Evolutionary conservation across 805 yeast genomes (phyloP).

Genomic region (Myxozyma lipomycoides): DNA sequence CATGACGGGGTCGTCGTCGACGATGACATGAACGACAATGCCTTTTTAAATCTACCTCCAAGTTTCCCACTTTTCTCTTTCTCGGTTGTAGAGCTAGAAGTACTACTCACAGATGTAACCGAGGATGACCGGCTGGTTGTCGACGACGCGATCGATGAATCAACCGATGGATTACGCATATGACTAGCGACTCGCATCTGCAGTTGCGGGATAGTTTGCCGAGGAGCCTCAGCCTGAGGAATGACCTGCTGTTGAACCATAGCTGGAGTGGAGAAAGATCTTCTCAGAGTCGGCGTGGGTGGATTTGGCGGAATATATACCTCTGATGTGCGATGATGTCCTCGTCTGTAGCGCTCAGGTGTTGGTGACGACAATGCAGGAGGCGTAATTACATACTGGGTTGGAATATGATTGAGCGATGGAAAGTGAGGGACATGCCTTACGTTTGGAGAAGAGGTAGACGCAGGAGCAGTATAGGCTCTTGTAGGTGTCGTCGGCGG

Average conservation of each 20-base stretch:
- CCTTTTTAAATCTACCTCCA: conserved; percentile 10
- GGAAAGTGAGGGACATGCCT: conserved; percentile 25
- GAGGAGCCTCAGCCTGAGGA: background rate
- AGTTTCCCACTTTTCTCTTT: background rate
- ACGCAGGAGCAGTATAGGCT: background rate
- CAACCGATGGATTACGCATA: background rate
- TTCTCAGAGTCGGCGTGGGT: too few relatives aligned
- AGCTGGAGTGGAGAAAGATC: too few relatives aligned
- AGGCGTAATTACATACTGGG: background rate
- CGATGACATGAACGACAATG: conserved; percentile 16
- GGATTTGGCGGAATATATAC: conserved; percentile 2
- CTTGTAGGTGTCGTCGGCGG: background rate
- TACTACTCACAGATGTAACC: background rate
- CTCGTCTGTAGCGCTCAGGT: conserved; percentile 9
- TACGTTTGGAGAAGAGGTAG: conserved; percentile 5
- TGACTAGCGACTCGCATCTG: background rate
- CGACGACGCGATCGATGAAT: background rate
- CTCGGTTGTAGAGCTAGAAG: background rate
- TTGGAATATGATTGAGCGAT: conserved; percentile 2
- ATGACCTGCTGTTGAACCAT: background rate
- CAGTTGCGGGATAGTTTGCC: background rate
- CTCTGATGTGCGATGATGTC: conserved; percentile 11
- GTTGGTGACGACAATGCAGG: background rate
- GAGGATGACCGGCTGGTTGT: conserved; percentile 6
- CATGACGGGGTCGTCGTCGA: background rate